Percentiles rank a stretch among this genome's conserved stretches.
Conservation (phyloP, 108 stramenopile genomes). For the Bacterosira constricta region DNA sequence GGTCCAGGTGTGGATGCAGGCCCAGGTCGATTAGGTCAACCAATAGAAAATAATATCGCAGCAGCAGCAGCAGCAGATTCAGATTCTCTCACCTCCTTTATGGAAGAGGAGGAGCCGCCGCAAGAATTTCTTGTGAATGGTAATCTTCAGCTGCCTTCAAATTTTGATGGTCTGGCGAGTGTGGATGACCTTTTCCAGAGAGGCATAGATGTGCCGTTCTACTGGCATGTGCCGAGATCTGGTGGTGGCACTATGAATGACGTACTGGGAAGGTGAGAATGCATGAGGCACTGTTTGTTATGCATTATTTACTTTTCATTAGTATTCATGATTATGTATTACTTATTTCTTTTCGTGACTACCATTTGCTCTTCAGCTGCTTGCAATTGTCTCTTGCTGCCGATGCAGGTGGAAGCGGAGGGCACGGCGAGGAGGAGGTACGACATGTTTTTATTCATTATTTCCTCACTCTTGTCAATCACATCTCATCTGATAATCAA, state of each 20-base stretch:
- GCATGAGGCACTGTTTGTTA: too few species aligned
- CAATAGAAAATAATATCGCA: neutral
- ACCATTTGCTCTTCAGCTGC: slow-evolving; percentile 19
- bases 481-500: neutral
- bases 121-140: neutral
- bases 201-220: slow-evolving; percentile 52
- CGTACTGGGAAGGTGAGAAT: slow-evolving; percentile 34
- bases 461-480: neutral
- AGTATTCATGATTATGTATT: too few species aligned
- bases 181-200: slow-evolving; percentile 25
- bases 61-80: neutral
- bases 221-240: slow-evolving; percentile 59
- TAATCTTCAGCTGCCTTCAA: slow-evolving; percentile 14
- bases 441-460: neutral
- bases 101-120: neutral
- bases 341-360: neutral
- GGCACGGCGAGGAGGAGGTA: slow-evolving; percentile 24
- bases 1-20: neutral
- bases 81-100: neutral
- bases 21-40: neutral
- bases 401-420: slow-evolving; percentile 42
- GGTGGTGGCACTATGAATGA: slow-evolving; percentile 61
- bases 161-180: slow-evolving; percentile 35
- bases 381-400: slow-evolving; percentile 47
- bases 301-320: too few species aligned